Evolutionary conservation across 495 filamentous ascomycete genomes (phyloP).

Genomic region (Xylaria venustula): DNA sequence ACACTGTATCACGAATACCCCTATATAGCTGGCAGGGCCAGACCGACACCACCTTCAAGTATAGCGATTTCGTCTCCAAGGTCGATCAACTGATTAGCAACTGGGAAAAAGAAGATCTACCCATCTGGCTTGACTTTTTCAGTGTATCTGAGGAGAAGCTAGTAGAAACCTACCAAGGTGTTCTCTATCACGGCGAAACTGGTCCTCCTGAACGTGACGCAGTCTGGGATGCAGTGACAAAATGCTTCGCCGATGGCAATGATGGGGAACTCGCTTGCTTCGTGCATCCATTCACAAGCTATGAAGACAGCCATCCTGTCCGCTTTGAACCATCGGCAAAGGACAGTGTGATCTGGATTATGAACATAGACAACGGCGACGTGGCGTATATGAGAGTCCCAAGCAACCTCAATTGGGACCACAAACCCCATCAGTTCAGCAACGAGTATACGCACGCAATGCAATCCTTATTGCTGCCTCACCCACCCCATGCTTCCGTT

Average conservation of each 20-base stretch:
- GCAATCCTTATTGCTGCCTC: background rate
- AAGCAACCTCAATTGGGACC: background rate
- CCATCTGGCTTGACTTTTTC: conserved; percentile 21
- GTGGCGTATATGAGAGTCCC: conserved; percentile 27
- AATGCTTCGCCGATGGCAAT: background rate
- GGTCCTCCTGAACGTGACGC: background rate
- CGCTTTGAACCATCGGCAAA: conserved; percentile 12
- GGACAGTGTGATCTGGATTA: conserved; percentile 19
- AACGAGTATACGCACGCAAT: conserved; percentile 20
- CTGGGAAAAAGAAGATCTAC: conserved; percentile 3
- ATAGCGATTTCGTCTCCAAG: conserved; percentile 1
- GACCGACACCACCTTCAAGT: background rate
- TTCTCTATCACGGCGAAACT: background rate
- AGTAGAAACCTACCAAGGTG: no score
- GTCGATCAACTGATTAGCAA: conserved; percentile 9
- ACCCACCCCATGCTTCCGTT: conserved; percentile 14
- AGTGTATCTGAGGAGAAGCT: no score
- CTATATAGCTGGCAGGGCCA: conserved; percentile 11
- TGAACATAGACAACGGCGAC: background rate
- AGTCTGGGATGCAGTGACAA: conserved; percentile 6
- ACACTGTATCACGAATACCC: background rate
- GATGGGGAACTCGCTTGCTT: conserved; percentile 10
- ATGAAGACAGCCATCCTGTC: background rate
- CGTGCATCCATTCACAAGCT: conserved; percentile 16
- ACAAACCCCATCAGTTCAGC: conserved; percentile 20